Evolutionary conservation across 768 basidiomycete genomes (phyloP), one percentile per base, ranked within the genome.

Genomic region (Boletus reticuloceps): DNA sequence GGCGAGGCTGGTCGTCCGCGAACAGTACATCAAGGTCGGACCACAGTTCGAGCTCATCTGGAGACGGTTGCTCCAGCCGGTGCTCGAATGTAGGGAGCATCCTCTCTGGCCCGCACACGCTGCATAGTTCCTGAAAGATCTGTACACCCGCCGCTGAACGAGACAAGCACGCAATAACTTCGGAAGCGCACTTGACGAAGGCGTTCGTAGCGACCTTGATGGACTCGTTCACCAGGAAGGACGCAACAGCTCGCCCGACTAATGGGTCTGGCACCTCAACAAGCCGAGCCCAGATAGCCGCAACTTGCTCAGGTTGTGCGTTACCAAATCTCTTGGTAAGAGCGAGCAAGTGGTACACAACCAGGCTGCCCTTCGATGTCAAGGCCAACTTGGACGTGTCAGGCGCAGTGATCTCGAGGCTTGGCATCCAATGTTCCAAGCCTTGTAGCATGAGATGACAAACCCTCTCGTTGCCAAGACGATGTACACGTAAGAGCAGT

Each of bases 151-250:
- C 80, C 16, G 78, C 76, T 25, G 89, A 89, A 53, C 89, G 86
- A 50, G 90, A 91, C 8, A 98, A 78, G 61, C 85, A 94, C 0
- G 92, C 88, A 20, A 96, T 82, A 50, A 95, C 83, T 59, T 86
- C 87, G 42, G 88, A 83, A 1, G 90, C 89, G 63, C 90, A 90
- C 42, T 77, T 77, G 55, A 96, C 81, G 70, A 91, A 95, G 16
- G 84, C 80, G 6, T 81, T 78, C 59, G 84, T 93, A 38, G 89
- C 86, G 41, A 94, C 86, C 69, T 88, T 89, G 59, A 88, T 85
- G 1, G 91, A 89, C 63, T 96, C 92, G 60, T 94, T 91, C 36
- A 96, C 76, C 4, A 98, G 76, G 70, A 93, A 98, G 31, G 87
- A 81, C 47, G 90, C 78, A 16, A 92, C 77, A 4, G 91, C 89